phyloP scores from a whole-genome alignment of 176 grass and related monocot genomes.

The Urochloa ruziziensis region DNA sequence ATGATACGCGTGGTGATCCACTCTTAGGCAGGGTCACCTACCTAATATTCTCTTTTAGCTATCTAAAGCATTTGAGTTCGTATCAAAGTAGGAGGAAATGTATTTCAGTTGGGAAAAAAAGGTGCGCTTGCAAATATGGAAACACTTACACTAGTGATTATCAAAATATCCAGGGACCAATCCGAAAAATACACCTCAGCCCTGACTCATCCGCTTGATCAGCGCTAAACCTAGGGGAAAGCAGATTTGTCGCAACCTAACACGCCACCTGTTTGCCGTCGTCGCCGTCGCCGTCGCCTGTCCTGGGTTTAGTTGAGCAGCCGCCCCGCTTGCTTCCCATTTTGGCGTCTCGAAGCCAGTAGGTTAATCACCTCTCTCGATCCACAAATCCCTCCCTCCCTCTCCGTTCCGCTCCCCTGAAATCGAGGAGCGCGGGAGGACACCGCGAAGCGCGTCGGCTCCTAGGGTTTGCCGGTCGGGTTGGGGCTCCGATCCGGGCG shows the following conservation, averaged over 20 bases:
- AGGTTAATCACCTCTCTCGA: constrained; percentile 14
- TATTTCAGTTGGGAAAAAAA: not conserved
- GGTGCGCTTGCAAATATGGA: too few species aligned
- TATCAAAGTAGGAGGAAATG: not conserved
- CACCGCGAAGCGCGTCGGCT: not conserved
- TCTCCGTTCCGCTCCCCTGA: not conserved
- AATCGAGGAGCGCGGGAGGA: constrained; percentile 11
- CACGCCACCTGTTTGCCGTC: not conserved
- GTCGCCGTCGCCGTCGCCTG: not conserved
- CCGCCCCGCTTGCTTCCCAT: not conserved
- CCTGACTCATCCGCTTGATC: not conserved
- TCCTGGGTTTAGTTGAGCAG: not conserved
- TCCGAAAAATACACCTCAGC: not conserved
- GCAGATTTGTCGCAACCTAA: constrained; percentile 14
- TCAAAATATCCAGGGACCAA: too few species aligned
- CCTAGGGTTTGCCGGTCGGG: constrained; percentile 3
- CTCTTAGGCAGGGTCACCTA: too few species aligned
- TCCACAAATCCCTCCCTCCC: constrained; percentile 2
- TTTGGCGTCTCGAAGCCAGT: constrained; percentile 26
- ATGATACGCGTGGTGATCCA: too few species aligned
- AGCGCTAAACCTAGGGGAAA: not conserved
- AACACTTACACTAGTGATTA: too few species aligned
- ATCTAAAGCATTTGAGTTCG: not conserved
- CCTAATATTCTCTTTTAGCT: too few species aligned
- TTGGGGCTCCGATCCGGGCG: constrained; percentile 2